A percentile compares a stretch with the other conserved stretches of the same genome.
Conservation (phyloP, 345 rosid species). For the Bruguiera gymnorhiza region DNA sequence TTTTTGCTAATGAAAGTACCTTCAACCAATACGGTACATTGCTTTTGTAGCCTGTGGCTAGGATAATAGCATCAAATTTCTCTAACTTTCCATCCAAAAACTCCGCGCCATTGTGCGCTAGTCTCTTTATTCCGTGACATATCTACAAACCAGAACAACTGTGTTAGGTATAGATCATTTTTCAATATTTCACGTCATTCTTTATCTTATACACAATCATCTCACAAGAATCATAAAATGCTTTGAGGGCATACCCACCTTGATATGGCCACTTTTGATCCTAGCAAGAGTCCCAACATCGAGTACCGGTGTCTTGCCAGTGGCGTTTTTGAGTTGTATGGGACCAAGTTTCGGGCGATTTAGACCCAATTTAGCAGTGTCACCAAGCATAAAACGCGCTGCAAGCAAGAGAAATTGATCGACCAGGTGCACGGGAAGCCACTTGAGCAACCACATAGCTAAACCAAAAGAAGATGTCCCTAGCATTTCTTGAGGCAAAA, state of each 20-base stretch:
- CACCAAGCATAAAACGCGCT: constrained; percentile 56
- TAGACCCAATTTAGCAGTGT: constrained; percentile 56
- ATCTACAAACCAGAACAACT: constrained; percentile 35
- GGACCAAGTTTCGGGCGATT: constrained; percentile 74
- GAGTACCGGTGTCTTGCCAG: constrained; percentile 86
- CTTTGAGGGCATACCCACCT: constrained; percentile 35
- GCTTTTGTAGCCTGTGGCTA: constrained; percentile 88
- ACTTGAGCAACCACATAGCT: constrained; percentile 71
- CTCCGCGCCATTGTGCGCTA: constrained; percentile 47
- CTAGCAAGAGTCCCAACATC: constrained; percentile 72
- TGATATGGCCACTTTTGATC: constrained; percentile 66
- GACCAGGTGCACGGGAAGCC: constrained; percentile 62
- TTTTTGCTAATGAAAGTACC: constrained; percentile 31
- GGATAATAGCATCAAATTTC: constrained; percentile 65
- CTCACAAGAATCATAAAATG: constrained; percentile 36
- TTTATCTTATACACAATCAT: constrained; percentile 22
- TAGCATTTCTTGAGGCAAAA: constrained; percentile 82
- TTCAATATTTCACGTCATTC: not conserved
- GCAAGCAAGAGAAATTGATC: constrained; percentile 56
- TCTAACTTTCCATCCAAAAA: constrained; percentile 64
- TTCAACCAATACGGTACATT: constrained; percentile 80
- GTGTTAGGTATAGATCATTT: not conserved
- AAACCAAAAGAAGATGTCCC: constrained; percentile 79
- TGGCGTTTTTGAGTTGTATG: constrained; percentile 52
- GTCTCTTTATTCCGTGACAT: constrained; percentile 49